Percentiles rank a stretch among this genome's conserved stretches.
Evolutionary conservation across 1,284 basidiomycete species (phyloP).

Genomic region (Neonothopanus nambi): DNA sequence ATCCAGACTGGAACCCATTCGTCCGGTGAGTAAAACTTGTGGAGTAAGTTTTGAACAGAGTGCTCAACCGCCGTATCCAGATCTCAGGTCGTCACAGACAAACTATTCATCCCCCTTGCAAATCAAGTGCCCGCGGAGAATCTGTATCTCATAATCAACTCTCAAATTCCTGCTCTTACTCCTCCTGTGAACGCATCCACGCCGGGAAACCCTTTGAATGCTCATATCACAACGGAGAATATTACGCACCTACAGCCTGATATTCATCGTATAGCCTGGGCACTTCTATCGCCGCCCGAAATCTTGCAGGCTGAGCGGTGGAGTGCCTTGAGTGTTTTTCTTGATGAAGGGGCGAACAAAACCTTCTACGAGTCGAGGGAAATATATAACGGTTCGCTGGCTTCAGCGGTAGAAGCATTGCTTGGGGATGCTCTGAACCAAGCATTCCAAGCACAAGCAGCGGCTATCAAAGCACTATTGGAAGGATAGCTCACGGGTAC

Average conservation of each 20-base stretch:
- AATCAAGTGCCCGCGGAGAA: slow-evolving; percentile 25
- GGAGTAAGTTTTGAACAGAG: not conserved
- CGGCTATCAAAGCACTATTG: slow-evolving; percentile 24
- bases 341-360: slow-evolving; percentile 14
- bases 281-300: slow-evolving; percentile 25
- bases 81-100: slow-evolving; percentile 29
- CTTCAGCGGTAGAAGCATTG: slow-evolving; percentile 21
- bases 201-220: slow-evolving; percentile 24
- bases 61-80: slow-evolving; percentile 15
- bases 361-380: slow-evolving; percentile 32
- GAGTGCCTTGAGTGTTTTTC: slow-evolving; percentile 27
- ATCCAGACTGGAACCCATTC: slow-evolving; percentile 34
- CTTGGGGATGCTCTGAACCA: slow-evolving; percentile 24
- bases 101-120: slow-evolving; percentile 23
- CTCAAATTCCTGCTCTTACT: slow-evolving; percentile 30
- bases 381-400: slow-evolving; percentile 24
- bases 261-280: slow-evolving; percentile 27
- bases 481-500: slow-evolving; percentile 14
- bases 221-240: slow-evolving; percentile 29
- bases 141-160: slow-evolving; percentile 26
- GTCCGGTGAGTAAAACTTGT: slow-evolving; percentile 21
- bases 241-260: slow-evolving; percentile 29
- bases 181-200: slow-evolving; percentile 28
- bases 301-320: slow-evolving; percentile 29
- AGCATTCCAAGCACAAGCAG: slow-evolving; percentile 28